These are phyloP conservation scores for Codiaeum variegatum DNA, from an alignment of 441 rosid species.

Conservation along the genomic window DNA sequence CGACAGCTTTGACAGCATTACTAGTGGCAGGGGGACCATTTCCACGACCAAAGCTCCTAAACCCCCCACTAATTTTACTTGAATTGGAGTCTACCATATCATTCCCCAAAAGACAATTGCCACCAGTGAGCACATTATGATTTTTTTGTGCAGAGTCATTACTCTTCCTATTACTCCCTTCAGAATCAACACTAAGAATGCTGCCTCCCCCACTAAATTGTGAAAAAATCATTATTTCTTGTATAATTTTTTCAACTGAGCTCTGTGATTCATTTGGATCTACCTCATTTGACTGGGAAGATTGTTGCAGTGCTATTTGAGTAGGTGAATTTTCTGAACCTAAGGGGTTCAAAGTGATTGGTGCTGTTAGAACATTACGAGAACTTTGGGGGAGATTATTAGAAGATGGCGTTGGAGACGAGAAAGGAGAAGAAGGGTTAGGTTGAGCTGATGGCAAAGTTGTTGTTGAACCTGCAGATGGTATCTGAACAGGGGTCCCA, in stretches of 20 bases:
- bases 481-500: conserved; percentile 60
- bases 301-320: conserved; percentile 43
- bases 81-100: conserved; percentile 35
- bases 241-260: conserved; percentile 74
- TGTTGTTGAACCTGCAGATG: conserved; percentile 66
- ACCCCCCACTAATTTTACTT: conserved; percentile 47
- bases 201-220: conserved; percentile 52
- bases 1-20: conserved; percentile 52
- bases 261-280: conserved; percentile 61
- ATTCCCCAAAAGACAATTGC: conserved; percentile 44
- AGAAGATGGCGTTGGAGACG: conserved; percentile 66
- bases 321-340: conserved; percentile 53
- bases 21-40: conserved; percentile 48
- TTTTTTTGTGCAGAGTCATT: conserved; percentile 41
- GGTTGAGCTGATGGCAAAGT: conserved; percentile 50
- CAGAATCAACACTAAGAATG: conserved; percentile 48
- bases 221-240: conserved; percentile 59
- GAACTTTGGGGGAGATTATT: conserved; percentile 51
- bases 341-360: conserved; percentile 39
- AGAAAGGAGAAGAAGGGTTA: conserved; percentile 55
- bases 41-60: conserved; percentile 45
- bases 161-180: conserved; percentile 50
- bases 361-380: conserved; percentile 35
- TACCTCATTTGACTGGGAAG: conserved; percentile 45
- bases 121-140: conserved; percentile 35